Evolutionary conservation across 2,329 filamentous ascomycete genomes (phyloP), one percentile per base, ranked within the genome.

Genomic region (Ophiostoma sp.): DNA sequence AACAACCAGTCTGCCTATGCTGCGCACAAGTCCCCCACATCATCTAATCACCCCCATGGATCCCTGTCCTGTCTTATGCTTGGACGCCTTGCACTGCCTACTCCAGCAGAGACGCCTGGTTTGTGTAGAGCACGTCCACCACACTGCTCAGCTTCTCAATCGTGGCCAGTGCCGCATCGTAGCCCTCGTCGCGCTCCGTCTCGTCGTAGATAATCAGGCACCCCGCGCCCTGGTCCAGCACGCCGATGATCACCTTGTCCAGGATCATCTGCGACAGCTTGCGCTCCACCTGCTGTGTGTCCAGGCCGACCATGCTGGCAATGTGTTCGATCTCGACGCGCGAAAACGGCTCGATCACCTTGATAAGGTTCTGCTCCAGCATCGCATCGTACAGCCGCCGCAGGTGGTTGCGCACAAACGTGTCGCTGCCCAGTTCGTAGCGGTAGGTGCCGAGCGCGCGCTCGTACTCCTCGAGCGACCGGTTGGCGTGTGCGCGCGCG

Each of bases 191-290:
- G 72, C 93, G 87, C 77, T 96, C 89, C 14, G 91, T 92, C 85
- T 99, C 95, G 76, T 99, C 95, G 76, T 89, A 99, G 74, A 99
- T 92, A 79, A 97, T 97, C 77, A 99, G 84, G 79, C 96, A 98
- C 52, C 94, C 94, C n/a, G 93, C 92, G 65, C 95, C 95, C 80
- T 99, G 95, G 78, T 99, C 95, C 74, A 99, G 82, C 68, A 99
- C 95, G 70, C 96, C 95, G 74, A 97, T 92, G 76, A 99, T 98
- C 75, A 98, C 92, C 84, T 97, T 97, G 82, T 99, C 95, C 70
- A 99, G 85, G 76, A 99, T 99, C 96, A 99, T 99, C 84, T 99
- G 96, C 63, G 92, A 96, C 72, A 99, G 85, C 85, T 99, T 99
- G 75, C 93, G 88, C 86, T 99, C 96, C 70, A 99, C 95, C 82